Conservation (phyloP, 805 yeast species). For the Pichia eremophila region DNA sequence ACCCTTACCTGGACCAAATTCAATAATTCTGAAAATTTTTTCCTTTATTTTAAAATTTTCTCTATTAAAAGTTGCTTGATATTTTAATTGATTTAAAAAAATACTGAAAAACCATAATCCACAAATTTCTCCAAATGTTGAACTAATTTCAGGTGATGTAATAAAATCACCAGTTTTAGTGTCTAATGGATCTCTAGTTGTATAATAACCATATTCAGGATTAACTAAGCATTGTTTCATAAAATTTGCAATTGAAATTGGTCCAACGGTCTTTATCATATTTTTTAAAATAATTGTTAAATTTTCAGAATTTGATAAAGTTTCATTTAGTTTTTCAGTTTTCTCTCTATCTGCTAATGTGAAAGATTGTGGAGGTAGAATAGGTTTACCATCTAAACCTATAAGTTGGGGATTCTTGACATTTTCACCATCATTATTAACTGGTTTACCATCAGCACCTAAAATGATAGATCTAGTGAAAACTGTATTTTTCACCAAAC, state of each 20-base stretch:
- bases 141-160: constrained; percentile 82
- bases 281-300: constrained; percentile 30
- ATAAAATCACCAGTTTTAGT: constrained; percentile 55
- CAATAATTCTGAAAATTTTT: constrained; percentile 44
- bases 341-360: background rate
- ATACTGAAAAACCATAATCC: constrained; percentile 60
- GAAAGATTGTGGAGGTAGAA: background rate
- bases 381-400: constrained; percentile 8
- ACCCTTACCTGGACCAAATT: constrained; percentile 83
- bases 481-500: background rate
- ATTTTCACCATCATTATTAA: background rate
- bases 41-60: constrained; percentile 17
- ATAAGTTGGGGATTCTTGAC: background rate
- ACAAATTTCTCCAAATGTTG: constrained; percentile 77
- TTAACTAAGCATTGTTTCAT: constrained; percentile 78
- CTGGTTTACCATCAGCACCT: constrained; percentile 7
- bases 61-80: constrained; percentile 23
- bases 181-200: constrained; percentile 60
- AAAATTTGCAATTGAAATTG: constrained; percentile 60
- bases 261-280: constrained; percentile 62
- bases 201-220: constrained; percentile 71
- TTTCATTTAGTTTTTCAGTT: background rate
- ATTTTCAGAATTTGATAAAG: constrained; percentile 4
- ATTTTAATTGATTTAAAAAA: constrained; percentile 50
- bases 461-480: constrained; percentile 3